Evolutionary conservation across 139 green algal genomes (phyloP).

Genomic region (Coelastrella sp.): DNA sequence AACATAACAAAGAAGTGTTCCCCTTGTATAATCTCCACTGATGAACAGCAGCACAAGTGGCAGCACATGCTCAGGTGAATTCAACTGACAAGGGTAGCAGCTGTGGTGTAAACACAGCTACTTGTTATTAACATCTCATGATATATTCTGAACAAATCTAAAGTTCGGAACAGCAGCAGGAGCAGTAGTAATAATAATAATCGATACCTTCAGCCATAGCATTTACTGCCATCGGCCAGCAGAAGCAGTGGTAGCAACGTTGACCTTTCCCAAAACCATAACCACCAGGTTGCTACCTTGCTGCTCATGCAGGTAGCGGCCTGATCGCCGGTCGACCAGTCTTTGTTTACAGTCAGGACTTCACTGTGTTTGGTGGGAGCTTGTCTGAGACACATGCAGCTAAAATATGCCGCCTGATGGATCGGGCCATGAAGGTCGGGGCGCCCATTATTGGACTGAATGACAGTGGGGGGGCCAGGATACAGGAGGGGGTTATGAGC

Average conservation of each 20-base stretch:
- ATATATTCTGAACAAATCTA: too few species aligned
- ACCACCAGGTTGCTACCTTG: not conserved
- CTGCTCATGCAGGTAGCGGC: slow-evolving; percentile 38
- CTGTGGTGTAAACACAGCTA: too few species aligned
- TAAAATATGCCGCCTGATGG: slow-evolving; percentile 67
- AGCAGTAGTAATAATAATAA: not conserved
- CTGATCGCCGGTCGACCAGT: slow-evolving; percentile 66
- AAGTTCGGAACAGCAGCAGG: not conserved
- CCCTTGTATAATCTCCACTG: too few species aligned
- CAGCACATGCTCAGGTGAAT: too few species aligned
- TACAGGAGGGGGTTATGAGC: slow-evolving; percentile 75
- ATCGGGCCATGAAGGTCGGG: slow-evolving; percentile 41
- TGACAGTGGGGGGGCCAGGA: slow-evolving; percentile 76
- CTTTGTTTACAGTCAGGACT: slow-evolving; percentile 73
- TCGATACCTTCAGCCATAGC: not conserved
- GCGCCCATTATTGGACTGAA: slow-evolving; percentile 75
- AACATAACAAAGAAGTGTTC: too few species aligned
- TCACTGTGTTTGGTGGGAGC: slow-evolving; percentile 77
- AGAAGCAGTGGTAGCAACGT: too few species aligned
- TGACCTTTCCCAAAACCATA: not conserved
- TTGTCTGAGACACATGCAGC: slow-evolving; percentile 69
- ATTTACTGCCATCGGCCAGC: not conserved
- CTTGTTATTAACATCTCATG: too few species aligned
- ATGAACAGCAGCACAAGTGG: too few species aligned
- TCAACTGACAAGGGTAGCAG: too few species aligned